Evolutionary conservation across 805 yeast species (phyloP), one percentile per base, ranked within the genome.

Genomic region (Lipomyces starkeyi): DNA sequence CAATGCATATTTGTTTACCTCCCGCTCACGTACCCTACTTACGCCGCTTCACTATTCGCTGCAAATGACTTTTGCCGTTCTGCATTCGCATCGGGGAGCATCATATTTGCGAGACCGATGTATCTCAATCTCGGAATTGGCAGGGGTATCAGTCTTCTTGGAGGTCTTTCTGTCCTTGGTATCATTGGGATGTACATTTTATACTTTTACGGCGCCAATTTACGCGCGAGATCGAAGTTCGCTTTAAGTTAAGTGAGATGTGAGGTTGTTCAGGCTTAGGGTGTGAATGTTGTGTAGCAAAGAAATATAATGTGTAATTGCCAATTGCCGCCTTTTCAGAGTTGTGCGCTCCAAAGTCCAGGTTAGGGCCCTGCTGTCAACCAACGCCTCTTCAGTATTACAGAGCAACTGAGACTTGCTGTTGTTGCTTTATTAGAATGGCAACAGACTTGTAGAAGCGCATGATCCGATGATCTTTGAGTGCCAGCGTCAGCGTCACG

Each of bases 51-150:
- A 0, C 88, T 85, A 1, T 86, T 84, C 76, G 89, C 89, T 3
- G 84, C 86, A 52, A 86, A 86, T 73, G 84, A 80, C 43, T 77
- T 86, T 35, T 80, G 82, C 68, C 82, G 90, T 63, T 79, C 85
- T 8, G 77, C 78, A 2, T 81, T 83, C 70, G 90, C 88, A 1
- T 85, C 86, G 69, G 85, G 83, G 2, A 87, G 87, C 80, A 90
- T 90, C 52, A 80, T 90, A 61, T 88, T 89, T 76, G 90, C 90
- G 4, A 74, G 81, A 52, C 84, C 85, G 47, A 82, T 90, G 85
- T 90, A 83, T 74, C 78, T 80, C 65, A 83, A 71, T 9, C 70
- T 78, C 49, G 76, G 75, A 22, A 6, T 88, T 91, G 91, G 90
- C 90, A 32, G 14, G 64, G 17, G 62, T 68, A 6, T 56, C 71